Percentiles rank a stretch among this genome's conserved stretches.
Evolutionary conservation across 1,284 basidiomycete species (phyloP).

Genomic region (Ustilago curta): DNA sequence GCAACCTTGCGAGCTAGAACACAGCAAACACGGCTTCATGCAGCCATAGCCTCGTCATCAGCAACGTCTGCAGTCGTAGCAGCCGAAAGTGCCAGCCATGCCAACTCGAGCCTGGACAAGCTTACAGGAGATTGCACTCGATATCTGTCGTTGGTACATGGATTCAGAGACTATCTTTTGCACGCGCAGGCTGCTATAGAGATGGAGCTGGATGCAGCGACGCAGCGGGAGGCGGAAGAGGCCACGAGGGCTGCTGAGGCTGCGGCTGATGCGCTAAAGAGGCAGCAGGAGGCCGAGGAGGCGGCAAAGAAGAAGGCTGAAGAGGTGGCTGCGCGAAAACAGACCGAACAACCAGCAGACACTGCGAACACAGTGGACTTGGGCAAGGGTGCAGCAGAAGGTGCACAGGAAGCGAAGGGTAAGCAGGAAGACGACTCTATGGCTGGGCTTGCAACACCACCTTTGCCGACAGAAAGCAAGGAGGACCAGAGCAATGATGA

Average conservation of each 20-base stretch:
- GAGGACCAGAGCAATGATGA: background rate
- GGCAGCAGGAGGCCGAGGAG: constrained; percentile 30
- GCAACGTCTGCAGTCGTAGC: constrained; percentile 12
- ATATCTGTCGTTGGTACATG: constrained; percentile 42
- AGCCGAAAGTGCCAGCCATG: constrained; percentile 13
- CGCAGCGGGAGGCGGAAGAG: constrained; percentile 41
- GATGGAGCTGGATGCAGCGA: constrained; percentile 48
- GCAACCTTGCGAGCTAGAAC: constrained; percentile 43
- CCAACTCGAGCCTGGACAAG: constrained; percentile 29
- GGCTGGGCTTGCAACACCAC: constrained; percentile 15
- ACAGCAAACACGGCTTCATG: constrained; percentile 31
- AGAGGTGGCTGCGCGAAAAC: constrained; percentile 16
- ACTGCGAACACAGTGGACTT: background rate
- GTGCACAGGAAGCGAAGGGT: background rate
- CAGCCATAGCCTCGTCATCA: constrained; percentile 12
- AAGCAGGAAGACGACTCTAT: constrained; percentile 22
- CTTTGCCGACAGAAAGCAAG: constrained; percentile 9
- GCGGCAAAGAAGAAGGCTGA: constrained; percentile 12
- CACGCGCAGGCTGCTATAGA: constrained; percentile 48
- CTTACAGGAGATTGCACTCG: constrained; percentile 39
- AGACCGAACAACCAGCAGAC: constrained; percentile 5
- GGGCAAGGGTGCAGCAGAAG: background rate
- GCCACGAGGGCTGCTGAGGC: constrained; percentile 28
- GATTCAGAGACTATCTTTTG: constrained; percentile 40
- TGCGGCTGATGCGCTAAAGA: constrained; percentile 31